Percentiles rank a stretch among this genome's conserved stretches.
Evolutionary conservation across 2,329 filamentous ascomycete genomes (phyloP).

Genomic region (Fusarium secorum): DNA sequence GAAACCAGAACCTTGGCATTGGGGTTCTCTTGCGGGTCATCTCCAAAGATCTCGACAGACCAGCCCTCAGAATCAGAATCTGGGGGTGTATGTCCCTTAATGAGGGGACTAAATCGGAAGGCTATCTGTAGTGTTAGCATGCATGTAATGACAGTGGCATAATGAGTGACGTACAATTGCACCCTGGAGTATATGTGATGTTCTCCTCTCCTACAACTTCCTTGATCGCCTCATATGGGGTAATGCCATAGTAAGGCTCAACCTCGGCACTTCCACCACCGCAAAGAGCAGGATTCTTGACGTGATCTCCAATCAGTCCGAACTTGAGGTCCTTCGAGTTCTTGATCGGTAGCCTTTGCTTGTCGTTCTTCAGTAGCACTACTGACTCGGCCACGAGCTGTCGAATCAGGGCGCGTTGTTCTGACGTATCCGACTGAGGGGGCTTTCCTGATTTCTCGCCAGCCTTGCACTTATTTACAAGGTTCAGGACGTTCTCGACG

Average conservation of each 20-base stretch:
- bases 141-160: fast-evolving
- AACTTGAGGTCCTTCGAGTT: conserved; percentile 45
- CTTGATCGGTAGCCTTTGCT: conserved; percentile 10
- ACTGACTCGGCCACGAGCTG: conserved; percentile 21
- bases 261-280: conserved; percentile 49
- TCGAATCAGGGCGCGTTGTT: conserved; percentile 23
- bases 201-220: conserved; percentile 36
- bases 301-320: conserved; percentile 51
- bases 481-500: conserved; percentile 37
- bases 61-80: conserved; percentile 12
- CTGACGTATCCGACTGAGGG: conserved; percentile 16
- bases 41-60: conserved; percentile 26
- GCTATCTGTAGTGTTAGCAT: background rate
- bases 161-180: conserved; percentile 15
- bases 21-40: conserved; percentile 1
- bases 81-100: conserved; percentile 13
- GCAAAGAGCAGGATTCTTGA: conserved; percentile 44
- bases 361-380: conserved; percentile 21
- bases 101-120: conserved; percentile 26
- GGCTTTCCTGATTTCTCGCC: background rate
- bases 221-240: conserved; percentile 44
- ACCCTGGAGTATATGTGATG: conserved; percentile 29
- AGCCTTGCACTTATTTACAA: conserved; percentile 20
- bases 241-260: conserved; percentile 46
- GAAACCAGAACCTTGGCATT: background rate